Evolutionary conservation across 345 rosid species (phyloP).

Genomic region (Firmiana major): DNA sequence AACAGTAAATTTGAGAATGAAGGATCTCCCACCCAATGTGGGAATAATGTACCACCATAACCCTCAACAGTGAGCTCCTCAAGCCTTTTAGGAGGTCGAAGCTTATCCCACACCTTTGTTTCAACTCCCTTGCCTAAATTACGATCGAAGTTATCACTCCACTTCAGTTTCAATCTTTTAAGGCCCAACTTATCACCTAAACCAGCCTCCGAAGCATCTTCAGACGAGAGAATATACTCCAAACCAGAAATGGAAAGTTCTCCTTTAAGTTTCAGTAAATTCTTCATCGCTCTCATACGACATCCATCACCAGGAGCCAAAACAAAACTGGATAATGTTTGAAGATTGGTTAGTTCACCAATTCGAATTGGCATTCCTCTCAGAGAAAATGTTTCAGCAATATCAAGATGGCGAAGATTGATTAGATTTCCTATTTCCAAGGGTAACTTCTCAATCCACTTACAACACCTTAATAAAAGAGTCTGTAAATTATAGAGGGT

Average conservation of each 20-base stretch:
- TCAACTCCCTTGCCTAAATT: background rate
- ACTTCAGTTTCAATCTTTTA: background rate
- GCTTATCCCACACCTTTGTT: background rate
- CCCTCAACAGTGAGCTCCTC: background rate
- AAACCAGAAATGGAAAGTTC: background rate
- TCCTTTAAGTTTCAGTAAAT: slow-evolving; percentile 15
- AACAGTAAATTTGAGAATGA: background rate
- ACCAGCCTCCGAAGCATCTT: background rate
- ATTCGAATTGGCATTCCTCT: slow-evolving; percentile 20
- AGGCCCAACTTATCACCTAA: background rate
- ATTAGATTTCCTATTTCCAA: slow-evolving; percentile 4
- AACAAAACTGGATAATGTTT: slow-evolving; percentile 11
- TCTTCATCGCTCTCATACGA: slow-evolving; percentile 12
- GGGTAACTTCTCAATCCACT: slow-evolving; percentile 12
- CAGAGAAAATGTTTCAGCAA: background rate
- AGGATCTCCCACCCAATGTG: slow-evolving; percentile 3
- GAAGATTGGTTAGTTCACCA: slow-evolving; percentile 15
- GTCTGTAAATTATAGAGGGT: background rate
- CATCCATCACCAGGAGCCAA: background rate
- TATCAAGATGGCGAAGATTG: slow-evolving; percentile 24
- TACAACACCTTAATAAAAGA: slow-evolving; percentile 12
- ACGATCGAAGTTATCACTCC: background rate
- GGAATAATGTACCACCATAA: background rate
- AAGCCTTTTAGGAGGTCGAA: background rate
- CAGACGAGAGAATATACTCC: background rate